Conservation (phyloP, 768 basidiomycete genomes). For the Strobilomyces confusus region DNA sequence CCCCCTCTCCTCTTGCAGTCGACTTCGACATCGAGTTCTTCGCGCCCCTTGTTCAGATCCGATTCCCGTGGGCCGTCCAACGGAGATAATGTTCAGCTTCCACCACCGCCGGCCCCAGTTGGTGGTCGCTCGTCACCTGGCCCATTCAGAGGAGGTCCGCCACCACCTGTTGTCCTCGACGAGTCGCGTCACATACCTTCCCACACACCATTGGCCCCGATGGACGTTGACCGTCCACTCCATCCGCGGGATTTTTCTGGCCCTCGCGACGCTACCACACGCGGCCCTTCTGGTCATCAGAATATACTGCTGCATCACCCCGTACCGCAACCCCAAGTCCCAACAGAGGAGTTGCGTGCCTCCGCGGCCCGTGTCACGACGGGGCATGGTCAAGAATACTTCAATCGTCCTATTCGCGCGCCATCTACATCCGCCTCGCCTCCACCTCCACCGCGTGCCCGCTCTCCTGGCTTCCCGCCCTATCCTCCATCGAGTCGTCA, state of each 20-base stretch:
- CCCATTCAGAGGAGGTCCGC: constrained; percentile 80
- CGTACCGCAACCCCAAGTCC: constrained; percentile 54
- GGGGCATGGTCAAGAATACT: constrained; percentile 54
- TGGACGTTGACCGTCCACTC: constrained; percentile 61
- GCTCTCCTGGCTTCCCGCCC: constrained; percentile 48
- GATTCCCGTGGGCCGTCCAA: constrained; percentile 59
- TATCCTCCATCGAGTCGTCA: constrained; percentile 47
- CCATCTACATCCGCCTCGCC: constrained; percentile 62
- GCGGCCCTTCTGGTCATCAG: constrained; percentile 56
- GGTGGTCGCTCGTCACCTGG: constrained; percentile 54
- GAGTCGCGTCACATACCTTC: constrained; percentile 65
- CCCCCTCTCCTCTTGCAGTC: constrained; percentile 64
- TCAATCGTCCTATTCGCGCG: constrained; percentile 47
- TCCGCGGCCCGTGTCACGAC: constrained; percentile 33
- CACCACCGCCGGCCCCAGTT: constrained; percentile 53
- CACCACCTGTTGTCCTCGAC: constrained; percentile 76
- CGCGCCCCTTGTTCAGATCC: constrained; percentile 53
- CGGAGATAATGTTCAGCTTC: constrained; percentile 42
- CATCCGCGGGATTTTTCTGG: constrained; percentile 56
- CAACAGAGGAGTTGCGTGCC: constrained; percentile 49
- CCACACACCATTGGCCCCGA: constrained; percentile 73
- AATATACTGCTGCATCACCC: constrained; percentile 65
- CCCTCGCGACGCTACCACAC: constrained; percentile 40
- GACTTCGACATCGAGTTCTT: constrained; percentile 18
- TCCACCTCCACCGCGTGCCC: constrained; percentile 45